Evolutionary conservation across 768 basidiomycete genomes (phyloP).

Genomic region (Boletus pseudopeckii): DNA sequence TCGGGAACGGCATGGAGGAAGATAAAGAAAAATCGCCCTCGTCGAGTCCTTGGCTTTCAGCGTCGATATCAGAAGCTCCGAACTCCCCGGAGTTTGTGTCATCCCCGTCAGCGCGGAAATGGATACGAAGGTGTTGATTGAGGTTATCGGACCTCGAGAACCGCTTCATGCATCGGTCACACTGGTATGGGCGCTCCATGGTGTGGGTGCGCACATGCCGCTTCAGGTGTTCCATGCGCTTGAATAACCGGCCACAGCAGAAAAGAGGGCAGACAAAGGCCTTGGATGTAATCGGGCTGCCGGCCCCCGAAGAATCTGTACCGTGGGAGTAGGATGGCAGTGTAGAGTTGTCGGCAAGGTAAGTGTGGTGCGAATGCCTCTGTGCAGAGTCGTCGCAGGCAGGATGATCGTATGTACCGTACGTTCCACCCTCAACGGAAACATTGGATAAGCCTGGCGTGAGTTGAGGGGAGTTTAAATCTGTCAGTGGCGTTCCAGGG

Average conservation of each 20-base stretch:
- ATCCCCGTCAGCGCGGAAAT: conserved; percentile 39
- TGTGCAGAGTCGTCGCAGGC: conserved; percentile 17
- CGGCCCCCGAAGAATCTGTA: conserved; percentile 19
- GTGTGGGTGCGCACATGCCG: conserved; percentile 87
- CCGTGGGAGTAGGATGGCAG: conserved; percentile 22
- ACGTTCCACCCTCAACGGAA: conserved; percentile 20
- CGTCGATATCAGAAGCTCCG: conserved; percentile 26
- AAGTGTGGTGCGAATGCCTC: conserved; percentile 15
- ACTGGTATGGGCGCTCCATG: conserved; percentile 80
- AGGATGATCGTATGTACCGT: conserved; percentile 18
- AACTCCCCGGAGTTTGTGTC: conserved; percentile 26
- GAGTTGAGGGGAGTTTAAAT: conserved; percentile 18
- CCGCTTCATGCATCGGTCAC: conserved; percentile 69
- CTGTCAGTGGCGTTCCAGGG: conserved; percentile 19
- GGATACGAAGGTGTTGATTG: conserved; percentile 81
- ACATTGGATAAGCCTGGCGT: conserved; percentile 19
- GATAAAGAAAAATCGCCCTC: conserved; percentile 29
- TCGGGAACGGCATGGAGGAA: conserved; percentile 26
- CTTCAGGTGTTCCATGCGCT: conserved; percentile 89
- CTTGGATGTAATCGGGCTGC: conserved; percentile 44
- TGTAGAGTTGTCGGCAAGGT: conserved; percentile 15
- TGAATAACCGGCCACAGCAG: conserved; percentile 83
- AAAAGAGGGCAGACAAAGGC: conserved; percentile 80
- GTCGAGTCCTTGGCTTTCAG: conserved; percentile 36
- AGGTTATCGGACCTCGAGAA: conserved; percentile 91